Percentiles rank a stretch among this genome's conserved stretches.
Conservation (phyloP, 108 stramenopile species). For the Cyclotella kingstonii region DNA sequence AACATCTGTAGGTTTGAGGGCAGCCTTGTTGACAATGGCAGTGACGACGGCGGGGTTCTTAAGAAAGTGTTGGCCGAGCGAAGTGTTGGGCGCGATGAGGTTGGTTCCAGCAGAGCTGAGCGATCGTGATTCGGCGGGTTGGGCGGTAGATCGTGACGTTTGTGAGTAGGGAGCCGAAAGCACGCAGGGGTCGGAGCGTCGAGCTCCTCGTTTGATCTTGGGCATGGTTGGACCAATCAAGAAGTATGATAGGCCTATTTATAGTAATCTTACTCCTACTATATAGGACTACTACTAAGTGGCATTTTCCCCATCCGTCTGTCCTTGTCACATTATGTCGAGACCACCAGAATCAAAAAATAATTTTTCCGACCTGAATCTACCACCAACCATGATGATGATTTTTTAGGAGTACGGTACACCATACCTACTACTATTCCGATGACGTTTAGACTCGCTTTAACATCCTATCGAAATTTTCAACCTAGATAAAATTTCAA, state of each 20-base stretch:
- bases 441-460: too few species aligned
- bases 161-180: slow-evolving; percentile 37
- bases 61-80: slow-evolving; percentile 97
- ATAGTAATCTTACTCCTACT: not conserved
- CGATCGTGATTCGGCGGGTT: not conserved
- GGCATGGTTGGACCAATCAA: slow-evolving; percentile 34
- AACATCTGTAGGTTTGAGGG: slow-evolving; percentile 81
- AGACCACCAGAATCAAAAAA: too few species aligned
- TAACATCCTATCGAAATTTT: too few species aligned
- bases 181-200: slow-evolving; percentile 13
- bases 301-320: too few species aligned
- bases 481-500: too few species aligned
- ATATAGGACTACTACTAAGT: too few species aligned
- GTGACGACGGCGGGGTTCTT: slow-evolving; percentile 99
- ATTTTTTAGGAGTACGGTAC: too few species aligned
- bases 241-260: not conserved
- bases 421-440: too few species aligned
- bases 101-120: slow-evolving; percentile 37
- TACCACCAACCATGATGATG: too few species aligned
- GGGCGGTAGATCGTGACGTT: slow-evolving; percentile 6
- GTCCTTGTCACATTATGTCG: too few species aligned
- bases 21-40: slow-evolving; percentile 92
- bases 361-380: too few species aligned
- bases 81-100: slow-evolving; percentile 87
- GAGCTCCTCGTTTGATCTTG: slow-evolving; percentile 32